Evolutionary conservation across 2,329 filamentous ascomycete species (phyloP), one percentile per base, ranked within the genome.

Genomic region (Apiospora kogelbergensis): DNA sequence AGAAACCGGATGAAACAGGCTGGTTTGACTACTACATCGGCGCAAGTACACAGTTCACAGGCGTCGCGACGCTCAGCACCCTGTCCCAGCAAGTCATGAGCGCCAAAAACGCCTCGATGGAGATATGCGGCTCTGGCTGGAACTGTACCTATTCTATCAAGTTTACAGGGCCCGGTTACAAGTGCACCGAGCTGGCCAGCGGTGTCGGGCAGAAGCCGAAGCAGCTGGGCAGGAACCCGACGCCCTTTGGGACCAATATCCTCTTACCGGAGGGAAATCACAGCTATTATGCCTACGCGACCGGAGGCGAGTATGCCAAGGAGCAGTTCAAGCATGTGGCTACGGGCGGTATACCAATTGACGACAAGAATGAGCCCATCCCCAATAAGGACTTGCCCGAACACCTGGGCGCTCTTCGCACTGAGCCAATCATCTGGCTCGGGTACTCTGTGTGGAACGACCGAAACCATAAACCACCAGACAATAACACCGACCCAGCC

Each of bases 371-470:
- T 37, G 75, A 80, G 33, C 77, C 76, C 1, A 76, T 67, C 44
- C 73, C 53, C 20, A 37, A 69, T 2, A 73, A 74, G 2, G 76
- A 75, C 0, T 79, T 73, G 45, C 79, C 78, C 1, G 69, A 72
- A 30, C 71, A 78, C n/a, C 73, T 82, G 2, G 81, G 81, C 1
- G 78, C 76, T 5, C 78, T 83, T 53, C 71, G 77, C 20, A 79
- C 78, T 1, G 81, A 82, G 68, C 81, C 81, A 0, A 72, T 80
- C n/a, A 68, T 83, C 13, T 82, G 80, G 79, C 72, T 82, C 30
- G 81, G 80, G 7, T 79, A 81, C 66, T 71, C 76, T 0, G 72
- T 74, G 6, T 69, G 73, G 24, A 77, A 68, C 3, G 63, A 76
- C 7, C 70, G 72, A 17, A 68, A 74, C 44, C 67, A 72, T 2